Conservation (phyloP, 441 rosid species). For the Erodium chrysanthum region DNA sequence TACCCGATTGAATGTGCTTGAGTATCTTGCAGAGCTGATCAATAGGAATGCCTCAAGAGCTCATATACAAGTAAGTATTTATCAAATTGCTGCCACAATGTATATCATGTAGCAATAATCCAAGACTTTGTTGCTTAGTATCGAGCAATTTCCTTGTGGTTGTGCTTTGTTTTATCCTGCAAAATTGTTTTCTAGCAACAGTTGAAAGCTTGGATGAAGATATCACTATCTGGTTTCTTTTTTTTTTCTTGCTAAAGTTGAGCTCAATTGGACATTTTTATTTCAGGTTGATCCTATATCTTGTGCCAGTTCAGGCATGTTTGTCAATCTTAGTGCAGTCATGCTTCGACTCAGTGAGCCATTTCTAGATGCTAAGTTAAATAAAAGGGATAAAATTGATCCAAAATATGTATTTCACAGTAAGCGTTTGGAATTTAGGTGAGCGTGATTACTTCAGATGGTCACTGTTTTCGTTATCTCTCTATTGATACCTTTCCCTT, state of each 20-base stretch:
- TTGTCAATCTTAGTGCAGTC: constrained; percentile 85
- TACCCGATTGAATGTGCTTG: constrained; percentile 74
- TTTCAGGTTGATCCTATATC: constrained; percentile 80
- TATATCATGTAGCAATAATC: neutral
- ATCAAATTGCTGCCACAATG: constrained; percentile 1
- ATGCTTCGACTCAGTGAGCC: constrained; percentile 92
- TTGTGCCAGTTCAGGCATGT: constrained; percentile 98
- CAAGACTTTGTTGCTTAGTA: neutral
- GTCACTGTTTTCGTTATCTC: neutral
- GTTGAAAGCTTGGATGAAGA: neutral
- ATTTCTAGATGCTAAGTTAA: constrained; percentile 67
- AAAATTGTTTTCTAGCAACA: neutral
- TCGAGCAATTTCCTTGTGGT: neutral
- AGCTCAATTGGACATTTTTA: constrained; percentile 19
- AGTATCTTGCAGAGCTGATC: constrained; percentile 91
- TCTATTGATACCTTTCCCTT: constrained; percentile 5
- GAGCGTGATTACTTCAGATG: constrained; percentile 11
- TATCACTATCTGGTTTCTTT: neutral
- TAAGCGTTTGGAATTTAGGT: constrained; percentile 75
- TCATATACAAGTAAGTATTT: constrained; percentile 60
- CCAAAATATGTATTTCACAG: constrained; percentile 62
- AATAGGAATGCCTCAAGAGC: constrained; percentile 79
- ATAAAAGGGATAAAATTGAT: constrained; percentile 78
- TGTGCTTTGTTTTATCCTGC: neutral
- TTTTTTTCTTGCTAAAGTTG: constrained; percentile 1